These are phyloP conservation scores for Allantophomopsis cytisporea DNA, from an alignment of 2,329 filamentous ascomycete genomes.

Conservation along the genomic window DNA sequence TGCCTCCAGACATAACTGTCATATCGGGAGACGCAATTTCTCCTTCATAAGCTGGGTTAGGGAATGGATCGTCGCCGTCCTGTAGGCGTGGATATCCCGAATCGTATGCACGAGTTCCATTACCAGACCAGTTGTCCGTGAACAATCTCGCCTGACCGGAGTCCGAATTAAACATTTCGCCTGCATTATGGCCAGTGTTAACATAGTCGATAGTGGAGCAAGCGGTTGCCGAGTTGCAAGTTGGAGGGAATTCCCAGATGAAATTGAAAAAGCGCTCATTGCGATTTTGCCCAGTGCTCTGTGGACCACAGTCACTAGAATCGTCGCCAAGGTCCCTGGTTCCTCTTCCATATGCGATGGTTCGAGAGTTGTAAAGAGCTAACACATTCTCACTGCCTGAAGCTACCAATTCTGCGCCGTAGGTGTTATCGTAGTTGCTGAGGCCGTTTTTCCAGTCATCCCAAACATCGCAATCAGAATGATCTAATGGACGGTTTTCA, in stretches of 20 bases:
- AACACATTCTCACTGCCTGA: constrained; percentile 16
- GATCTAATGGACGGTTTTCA: constrained; percentile 16
- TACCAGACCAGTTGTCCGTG: constrained; percentile 21
- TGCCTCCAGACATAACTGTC: constrained; percentile 8
- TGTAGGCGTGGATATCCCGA: constrained; percentile 21
- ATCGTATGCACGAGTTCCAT: constrained; percentile 18
- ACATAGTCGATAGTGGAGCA: constrained; percentile 22
- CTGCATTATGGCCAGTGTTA: constrained; percentile 18
- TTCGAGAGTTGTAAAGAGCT: constrained; percentile 19
- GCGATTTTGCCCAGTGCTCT: constrained; percentile 18
- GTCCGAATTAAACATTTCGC: constrained; percentile 18
- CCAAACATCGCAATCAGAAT: constrained; percentile 15
- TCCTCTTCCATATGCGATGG: constrained; percentile 19
- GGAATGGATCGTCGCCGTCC: constrained; percentile 18
- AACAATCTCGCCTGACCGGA: constrained; percentile 22
- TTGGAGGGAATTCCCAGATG: constrained; percentile 19
- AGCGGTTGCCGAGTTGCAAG: constrained; percentile 11
- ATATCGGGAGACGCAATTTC: no score
- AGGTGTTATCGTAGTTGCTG: constrained; percentile 13
- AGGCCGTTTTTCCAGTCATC: constrained; percentile 21
- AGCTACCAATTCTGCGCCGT: constrained; percentile 12
- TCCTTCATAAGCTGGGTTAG: constrained; percentile 11
- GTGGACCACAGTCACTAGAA: constrained; percentile 17
- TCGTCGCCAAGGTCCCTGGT: constrained; percentile 19
- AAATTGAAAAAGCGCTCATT: constrained; percentile 25